These are phyloP conservation scores for Fusarium concolor DNA, from an alignment of 2,329 filamentous ascomycete genomes.

Conservation along the genomic window DNA sequence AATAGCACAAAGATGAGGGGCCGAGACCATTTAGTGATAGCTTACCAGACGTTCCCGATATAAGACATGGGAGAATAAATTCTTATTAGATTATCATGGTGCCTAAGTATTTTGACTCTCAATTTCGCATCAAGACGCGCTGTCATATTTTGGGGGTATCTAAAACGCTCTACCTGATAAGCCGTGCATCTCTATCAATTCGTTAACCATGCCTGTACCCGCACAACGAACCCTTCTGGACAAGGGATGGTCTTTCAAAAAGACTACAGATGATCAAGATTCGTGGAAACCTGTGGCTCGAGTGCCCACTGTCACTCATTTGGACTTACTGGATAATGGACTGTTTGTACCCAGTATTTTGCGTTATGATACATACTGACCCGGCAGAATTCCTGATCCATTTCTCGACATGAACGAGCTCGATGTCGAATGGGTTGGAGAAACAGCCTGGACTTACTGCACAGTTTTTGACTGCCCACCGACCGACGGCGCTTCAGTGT, in stretches of 20 bases:
- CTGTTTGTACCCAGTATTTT: not conserved
- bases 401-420: constrained; percentile 14
- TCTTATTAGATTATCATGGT: too few relatives aligned
- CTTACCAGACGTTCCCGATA: too few relatives aligned
- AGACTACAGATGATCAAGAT: not conserved
- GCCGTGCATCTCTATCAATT: too few relatives aligned
- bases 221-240: not conserved
- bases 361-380: not conserved
- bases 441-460: not conserved
- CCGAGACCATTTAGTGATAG: too few relatives aligned
- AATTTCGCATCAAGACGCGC: too few relatives aligned
- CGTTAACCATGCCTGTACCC: not conserved
- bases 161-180: too few relatives aligned
- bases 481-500: not conserved
- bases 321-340: constrained; percentile 25
- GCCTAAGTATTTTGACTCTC: too few relatives aligned
- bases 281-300: constrained; percentile 9
- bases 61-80: too few relatives aligned
- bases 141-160: too few relatives aligned
- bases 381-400: not conserved
- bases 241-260: constrained; percentile 14
- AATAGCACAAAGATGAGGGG: too few relatives aligned
- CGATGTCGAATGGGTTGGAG: constrained; percentile 1
- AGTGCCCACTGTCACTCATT: constrained; percentile 23
- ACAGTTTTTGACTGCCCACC: not conserved